Conservation (phyloP, 345 rosid species). For the Cardamine occulta region DNA sequence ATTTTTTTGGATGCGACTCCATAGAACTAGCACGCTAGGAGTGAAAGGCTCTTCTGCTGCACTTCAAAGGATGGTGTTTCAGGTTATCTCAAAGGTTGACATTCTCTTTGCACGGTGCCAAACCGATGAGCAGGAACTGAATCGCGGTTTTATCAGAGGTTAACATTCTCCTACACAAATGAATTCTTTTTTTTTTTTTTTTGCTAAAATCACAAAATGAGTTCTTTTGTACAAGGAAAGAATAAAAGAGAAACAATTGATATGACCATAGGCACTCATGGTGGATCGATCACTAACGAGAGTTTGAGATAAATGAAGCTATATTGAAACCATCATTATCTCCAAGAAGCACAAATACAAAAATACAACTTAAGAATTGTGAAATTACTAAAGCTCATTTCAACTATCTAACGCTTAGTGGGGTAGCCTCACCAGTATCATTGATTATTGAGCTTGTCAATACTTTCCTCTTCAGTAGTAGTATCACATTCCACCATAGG, state of each 20-base stretch:
- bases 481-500: constrained; percentile 53
- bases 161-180: not conserved
- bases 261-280: not conserved
- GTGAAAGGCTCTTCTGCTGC: not conserved
- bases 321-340: constrained; percentile 18
- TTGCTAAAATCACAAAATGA: no score
- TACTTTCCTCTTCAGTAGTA: constrained; percentile 56
- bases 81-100: not conserved
- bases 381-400: not conserved
- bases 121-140: no score
- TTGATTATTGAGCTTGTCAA: constrained; percentile 63
- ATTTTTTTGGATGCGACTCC: no score
- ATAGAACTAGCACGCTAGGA: not conserved
- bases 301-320: not conserved
- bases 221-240: no score
- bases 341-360: constrained; percentile 4
- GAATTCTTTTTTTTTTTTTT: no score
- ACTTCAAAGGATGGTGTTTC: not conserved
- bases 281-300: not conserved
- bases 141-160: not conserved
- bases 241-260: no score
- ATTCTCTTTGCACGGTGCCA: no score
- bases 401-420: constrained; percentile 17
- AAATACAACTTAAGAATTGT: not conserved
- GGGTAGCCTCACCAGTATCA: constrained; percentile 47